Evolutionary conservation across 129 eudicot genomes (phyloP), one percentile per base, ranked within the genome.

Genomic region (Flaveria brownii): DNA sequence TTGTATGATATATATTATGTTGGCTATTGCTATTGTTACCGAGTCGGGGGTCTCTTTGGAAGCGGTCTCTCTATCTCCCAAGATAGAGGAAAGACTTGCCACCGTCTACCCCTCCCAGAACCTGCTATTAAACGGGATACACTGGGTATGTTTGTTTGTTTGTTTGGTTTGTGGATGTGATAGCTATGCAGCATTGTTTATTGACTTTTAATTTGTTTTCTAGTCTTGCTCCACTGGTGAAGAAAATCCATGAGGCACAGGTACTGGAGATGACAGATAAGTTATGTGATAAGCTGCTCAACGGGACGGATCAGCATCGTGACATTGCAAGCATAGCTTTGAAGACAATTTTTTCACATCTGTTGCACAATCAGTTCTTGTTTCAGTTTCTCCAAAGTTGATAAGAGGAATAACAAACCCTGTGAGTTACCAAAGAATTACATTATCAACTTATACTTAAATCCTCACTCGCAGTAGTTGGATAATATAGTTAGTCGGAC

Each of bases 321-420:
- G 97, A 95, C 73, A 90, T 91, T 79, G 96, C 99, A 49, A 91
- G 97, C 89, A 95, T 95, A 77, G 99, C 99, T 68, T 71, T 95
- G 85, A 95, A 91, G 92, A 95, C 99, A 39, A 86, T 95, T 83
- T 84, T 95, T 70, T 83, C 95, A 51, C 91, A 1, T 73, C 93
- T 52, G 88, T 83, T 66, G 97, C 92, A 41, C 90, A 87, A 76
- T 75, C 89, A 75, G 85, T 95, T 77, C 94, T 95, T 72, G 88
- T 86, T 68, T 89, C 97, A 28, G 87, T 91, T 70, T 80, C 92
- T 52, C 99, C 99, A 28, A 90, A 95, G 81, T 75, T 95, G 83
- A 86, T 86, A 41, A 85, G 80, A 71, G 99, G 99, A 83, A 89
- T 95, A 23, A 91, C 93, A 56, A 79, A 60, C 73, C 83, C 82